Conservation (phyloP, 768 basidiomycete genomes). For the Mycena amicta region DNA sequence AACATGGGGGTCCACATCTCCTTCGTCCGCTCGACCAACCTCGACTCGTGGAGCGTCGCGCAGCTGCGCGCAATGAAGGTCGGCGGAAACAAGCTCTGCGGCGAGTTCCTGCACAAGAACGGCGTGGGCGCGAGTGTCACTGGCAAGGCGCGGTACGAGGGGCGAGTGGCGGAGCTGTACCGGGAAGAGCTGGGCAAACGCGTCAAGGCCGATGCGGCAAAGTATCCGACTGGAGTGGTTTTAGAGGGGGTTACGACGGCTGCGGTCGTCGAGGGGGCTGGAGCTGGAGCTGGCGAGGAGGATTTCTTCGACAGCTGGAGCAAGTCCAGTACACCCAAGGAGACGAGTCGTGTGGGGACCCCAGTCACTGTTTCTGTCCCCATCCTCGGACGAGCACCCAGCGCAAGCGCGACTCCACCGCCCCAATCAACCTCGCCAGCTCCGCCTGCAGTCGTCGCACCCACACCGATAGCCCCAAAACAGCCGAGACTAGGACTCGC, state of each 20-base stretch:
- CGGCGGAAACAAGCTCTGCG: slow-evolving; percentile 86
- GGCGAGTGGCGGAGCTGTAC: slow-evolving; percentile 83
- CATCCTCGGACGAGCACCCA: slow-evolving; percentile 13
- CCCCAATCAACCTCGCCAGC: slow-evolving; percentile 27
- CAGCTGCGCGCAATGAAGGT: slow-evolving; percentile 97
- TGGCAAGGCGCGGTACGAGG: slow-evolving; percentile 86
- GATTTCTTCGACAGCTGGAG: slow-evolving; percentile 99
- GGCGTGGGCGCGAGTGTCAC: slow-evolving; percentile 69
- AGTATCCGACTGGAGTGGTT: slow-evolving; percentile 75
- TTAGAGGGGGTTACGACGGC: slow-evolving; percentile 79
- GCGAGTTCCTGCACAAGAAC: slow-evolving; percentile 88
- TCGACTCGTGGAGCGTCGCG: slow-evolving; percentile 89
- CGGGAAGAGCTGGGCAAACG: slow-evolving; percentile 86
- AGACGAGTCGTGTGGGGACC: slow-evolving; percentile 21
- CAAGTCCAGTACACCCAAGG: slow-evolving; percentile 68
- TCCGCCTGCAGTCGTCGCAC: slow-evolving; percentile 31
- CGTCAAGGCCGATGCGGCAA: slow-evolving; percentile 72
- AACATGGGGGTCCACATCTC: slow-evolving; percentile 99
- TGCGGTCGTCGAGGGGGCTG: slow-evolving; percentile 43
- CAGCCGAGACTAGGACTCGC: slow-evolving; percentile 18
- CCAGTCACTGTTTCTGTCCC: slow-evolving; percentile 21
- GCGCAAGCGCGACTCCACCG: slow-evolving; percentile 1
- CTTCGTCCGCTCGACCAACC: slow-evolving; percentile 95
- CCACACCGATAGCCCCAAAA: slow-evolving; percentile 39
- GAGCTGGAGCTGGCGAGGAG: slow-evolving; percentile 55